Evolutionary conservation across 108 stramenopile genomes (phyloP).

Genomic region (Discostella stelligeroides): DNA sequence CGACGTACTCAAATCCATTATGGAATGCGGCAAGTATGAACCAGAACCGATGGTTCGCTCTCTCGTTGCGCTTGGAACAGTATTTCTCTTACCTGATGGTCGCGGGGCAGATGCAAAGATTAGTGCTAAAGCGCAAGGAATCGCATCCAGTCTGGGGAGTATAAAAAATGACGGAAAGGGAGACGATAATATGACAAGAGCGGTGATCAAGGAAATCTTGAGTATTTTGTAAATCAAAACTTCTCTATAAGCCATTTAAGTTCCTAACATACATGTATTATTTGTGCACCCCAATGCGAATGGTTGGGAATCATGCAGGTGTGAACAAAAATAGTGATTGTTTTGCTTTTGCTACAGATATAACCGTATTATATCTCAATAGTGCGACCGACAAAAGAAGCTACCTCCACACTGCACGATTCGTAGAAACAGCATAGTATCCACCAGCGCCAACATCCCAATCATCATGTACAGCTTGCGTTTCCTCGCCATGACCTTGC

Average conservation of each 20-base stretch:
- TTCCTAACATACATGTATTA: too few relatives aligned
- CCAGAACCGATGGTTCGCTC: conserved; percentile 63
- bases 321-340: too few relatives aligned
- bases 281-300: too few relatives aligned
- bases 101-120: conserved; percentile 53
- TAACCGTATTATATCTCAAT: conserved; percentile 15
- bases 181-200: conserved; percentile 62
- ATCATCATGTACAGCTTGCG: conserved; percentile 67
- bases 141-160: conserved; percentile 69
- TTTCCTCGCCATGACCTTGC: conserved; percentile 77
- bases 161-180: conserved; percentile 67
- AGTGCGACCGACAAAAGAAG: conserved; percentile 73
- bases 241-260: too few relatives aligned
- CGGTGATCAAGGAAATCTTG: conserved; percentile 69
- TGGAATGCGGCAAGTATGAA: conserved; percentile 65
- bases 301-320: too few relatives aligned
- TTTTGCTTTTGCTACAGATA: too few relatives aligned
- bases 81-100: conserved; percentile 51
- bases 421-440: conserved; percentile 74
- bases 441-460: conserved; percentile 59
- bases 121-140: conserved; percentile 53
- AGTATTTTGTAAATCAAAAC: conserved; percentile 20
- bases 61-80: conserved; percentile 75
- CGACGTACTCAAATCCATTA: conserved; percentile 50
- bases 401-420: conserved; percentile 82